phyloP scores from a whole-genome alignment of 2,329 filamentous ascomycete species.

The Nakataea oryzae region DNA sequence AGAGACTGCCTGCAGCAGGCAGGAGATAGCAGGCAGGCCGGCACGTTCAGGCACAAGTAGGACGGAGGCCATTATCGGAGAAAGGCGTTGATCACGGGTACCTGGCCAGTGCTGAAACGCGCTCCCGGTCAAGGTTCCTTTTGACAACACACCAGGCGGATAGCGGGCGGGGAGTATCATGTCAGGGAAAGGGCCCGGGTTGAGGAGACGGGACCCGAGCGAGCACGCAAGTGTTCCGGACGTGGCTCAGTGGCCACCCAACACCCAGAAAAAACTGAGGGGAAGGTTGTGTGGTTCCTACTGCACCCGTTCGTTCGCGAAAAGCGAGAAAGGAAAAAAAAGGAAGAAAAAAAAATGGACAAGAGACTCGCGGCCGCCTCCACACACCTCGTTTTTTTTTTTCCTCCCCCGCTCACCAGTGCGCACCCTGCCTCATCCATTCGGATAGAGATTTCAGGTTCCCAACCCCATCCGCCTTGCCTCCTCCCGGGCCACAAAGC shows the following conservation, averaged over 20 bases:
- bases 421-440: neutral
- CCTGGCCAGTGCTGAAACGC: conserved; percentile 7
- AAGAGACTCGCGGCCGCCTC: neutral
- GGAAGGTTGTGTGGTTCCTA: neutral
- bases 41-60: neutral
- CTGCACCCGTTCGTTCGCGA: neutral
- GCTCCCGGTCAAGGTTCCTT: neutral
- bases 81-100: conserved; percentile 3
- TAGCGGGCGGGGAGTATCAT: neutral
- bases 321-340: neutral
- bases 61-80: neutral
- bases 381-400: neutral
- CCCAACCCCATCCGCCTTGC: no score
- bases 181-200: neutral
- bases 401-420: neutral
- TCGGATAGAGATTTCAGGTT: neutral
- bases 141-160: neutral
- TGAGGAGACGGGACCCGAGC: neutral
- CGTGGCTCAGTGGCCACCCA: neutral
- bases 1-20: neutral
- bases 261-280: neutral
- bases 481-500: neutral
- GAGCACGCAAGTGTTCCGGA: neutral
- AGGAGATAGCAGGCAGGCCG: neutral
- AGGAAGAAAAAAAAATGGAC: neutral